Base-by-base conservation (phyloP, 1,139 yeast genomes). In the Pichia terricola region DNA sequence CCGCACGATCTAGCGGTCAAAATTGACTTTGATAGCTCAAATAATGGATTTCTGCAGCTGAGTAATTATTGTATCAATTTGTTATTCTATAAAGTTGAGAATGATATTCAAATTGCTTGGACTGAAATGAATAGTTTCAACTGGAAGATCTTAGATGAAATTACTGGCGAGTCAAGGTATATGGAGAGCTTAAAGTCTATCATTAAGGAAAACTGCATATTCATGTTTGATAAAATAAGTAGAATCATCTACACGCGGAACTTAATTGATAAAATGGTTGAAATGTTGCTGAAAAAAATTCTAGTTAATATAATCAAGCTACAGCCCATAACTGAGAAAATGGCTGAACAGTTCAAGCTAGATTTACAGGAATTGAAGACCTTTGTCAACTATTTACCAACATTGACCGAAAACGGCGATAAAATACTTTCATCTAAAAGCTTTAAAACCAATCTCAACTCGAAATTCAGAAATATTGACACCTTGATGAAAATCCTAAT, bases 61-160 rank as follows among this genome's bases (percentile, higher is more conserved):
- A 76, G 85, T 45, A 77, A 78, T 50, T 68, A 68, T 38, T 73
- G 88, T 35, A 73, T 84, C 26, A 72, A 72, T 30, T 62, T 73
- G 25, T 63, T 88, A 35, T 70, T 85, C 25, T 63, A 66, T 26
- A 79, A 83, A 53, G 72, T 86, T 31, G 75, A 78, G 22, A 60
- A 66, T 25, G 89, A 85, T 49, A 65, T 81, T 43, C 80, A 77
- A 34, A 74, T 78, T 47, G 73, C 83, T 7, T 88, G 96, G 95
- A 72, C 94, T 50, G 96, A 87, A 56, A 82, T 91, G 72, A 72
- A 75, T 31, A 88, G 87, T 57, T 72, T 77, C 33, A 83, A 85
- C 58, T 88, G 96, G 96, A 66, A 70, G 28, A 70, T 71, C 40
- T 65, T 80, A 50, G 76, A 72, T 34, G 69, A 72, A 26, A 84